These are phyloP conservation scores for Puccinia brachypodii DNA, from an alignment of 1,284 basidiomycete species.

Conservation along the genomic window DNA sequence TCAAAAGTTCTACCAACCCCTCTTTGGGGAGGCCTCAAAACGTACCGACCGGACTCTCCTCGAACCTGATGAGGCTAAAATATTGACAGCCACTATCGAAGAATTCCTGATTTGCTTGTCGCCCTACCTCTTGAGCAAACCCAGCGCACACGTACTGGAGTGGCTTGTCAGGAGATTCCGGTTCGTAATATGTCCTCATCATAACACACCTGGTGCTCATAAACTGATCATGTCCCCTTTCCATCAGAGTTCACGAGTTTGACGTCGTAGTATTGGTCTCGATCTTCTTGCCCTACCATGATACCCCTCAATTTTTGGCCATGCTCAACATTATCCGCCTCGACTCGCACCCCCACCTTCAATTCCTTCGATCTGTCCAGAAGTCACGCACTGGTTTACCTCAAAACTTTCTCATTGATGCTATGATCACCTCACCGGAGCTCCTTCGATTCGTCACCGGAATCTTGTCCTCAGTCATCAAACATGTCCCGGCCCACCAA, in stretches of 20 bases:
- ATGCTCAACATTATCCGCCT: conserved; percentile 84
- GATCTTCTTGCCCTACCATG: conserved; percentile 90
- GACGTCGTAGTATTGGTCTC: conserved; percentile 77
- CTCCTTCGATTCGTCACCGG: conserved; percentile 65
- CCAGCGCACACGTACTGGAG: conserved; percentile 83
- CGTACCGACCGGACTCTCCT: conserved; percentile 78
- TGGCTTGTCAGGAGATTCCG: conserved; percentile 93
- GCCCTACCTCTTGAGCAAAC: conserved; percentile 75
- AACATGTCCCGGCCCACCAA: conserved; percentile 65
- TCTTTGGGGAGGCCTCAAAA: conserved; percentile 83
- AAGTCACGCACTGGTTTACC: conserved; percentile 71
- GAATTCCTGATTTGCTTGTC: conserved; percentile 72
- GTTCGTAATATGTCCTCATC: conserved; percentile 60
- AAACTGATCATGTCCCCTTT: not conserved
- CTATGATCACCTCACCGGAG: conserved; percentile 72
- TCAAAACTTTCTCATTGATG: conserved; percentile 67
- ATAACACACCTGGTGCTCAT: not conserved
- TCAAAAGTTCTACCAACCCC: conserved; percentile 63
- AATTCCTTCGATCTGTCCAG: conserved; percentile 67
- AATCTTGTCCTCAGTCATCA: conserved; percentile 66
- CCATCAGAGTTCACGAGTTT: conserved; percentile 81
- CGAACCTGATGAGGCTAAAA: conserved; percentile 65
- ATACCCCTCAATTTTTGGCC: conserved; percentile 89
- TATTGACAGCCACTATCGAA: conserved; percentile 66
- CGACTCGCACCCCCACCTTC: conserved; percentile 49